Conservation (phyloP, 2,329 filamentous ascomycete species). For the Stagonosporopsis rhizophila region DNA sequence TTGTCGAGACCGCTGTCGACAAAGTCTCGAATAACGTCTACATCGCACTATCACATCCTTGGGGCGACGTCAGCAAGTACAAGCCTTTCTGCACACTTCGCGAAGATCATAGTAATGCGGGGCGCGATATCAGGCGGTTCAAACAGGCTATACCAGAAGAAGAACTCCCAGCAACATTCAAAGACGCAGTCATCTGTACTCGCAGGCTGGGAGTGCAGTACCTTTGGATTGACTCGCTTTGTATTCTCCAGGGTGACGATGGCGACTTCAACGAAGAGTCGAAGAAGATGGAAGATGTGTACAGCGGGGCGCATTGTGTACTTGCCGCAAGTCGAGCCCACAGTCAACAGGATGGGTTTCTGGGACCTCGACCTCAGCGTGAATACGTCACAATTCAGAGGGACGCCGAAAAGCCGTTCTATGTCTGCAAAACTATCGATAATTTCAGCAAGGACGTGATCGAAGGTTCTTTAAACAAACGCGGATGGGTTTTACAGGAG, state of each 20-base stretch:
- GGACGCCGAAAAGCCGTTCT: neutral
- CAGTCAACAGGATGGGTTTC: conserved; percentile 21
- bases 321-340: conserved; percentile 28
- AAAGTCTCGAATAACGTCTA: neutral
- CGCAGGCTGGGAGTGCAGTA: conserved; percentile 24
- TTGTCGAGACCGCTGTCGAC: neutral
- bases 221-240: conserved; percentile 42
- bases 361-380: neutral
- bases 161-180: conserved; percentile 26
- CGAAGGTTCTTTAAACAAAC: conserved; percentile 17
- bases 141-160: conserved; percentile 4
- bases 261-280: conserved; percentile 32
- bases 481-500: conserved; percentile 41
- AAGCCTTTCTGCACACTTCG: neutral
- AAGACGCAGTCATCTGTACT: conserved; percentile 29
- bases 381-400: neutral
- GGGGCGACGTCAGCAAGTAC: neutral
- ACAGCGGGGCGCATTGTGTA: conserved; percentile 32
- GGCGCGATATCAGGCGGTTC: neutral
- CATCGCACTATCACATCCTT: neutral
- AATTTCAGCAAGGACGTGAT: conserved; percentile 31
- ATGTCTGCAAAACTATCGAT: conserved; percentile 20
- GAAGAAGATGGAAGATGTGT: conserved; percentile 33
- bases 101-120: no score
- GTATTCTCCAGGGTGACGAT: conserved; percentile 32